These are phyloP conservation scores for Mycena polygramma DNA, from an alignment of 768 basidiomycete species.

Conservation along the genomic window DNA sequence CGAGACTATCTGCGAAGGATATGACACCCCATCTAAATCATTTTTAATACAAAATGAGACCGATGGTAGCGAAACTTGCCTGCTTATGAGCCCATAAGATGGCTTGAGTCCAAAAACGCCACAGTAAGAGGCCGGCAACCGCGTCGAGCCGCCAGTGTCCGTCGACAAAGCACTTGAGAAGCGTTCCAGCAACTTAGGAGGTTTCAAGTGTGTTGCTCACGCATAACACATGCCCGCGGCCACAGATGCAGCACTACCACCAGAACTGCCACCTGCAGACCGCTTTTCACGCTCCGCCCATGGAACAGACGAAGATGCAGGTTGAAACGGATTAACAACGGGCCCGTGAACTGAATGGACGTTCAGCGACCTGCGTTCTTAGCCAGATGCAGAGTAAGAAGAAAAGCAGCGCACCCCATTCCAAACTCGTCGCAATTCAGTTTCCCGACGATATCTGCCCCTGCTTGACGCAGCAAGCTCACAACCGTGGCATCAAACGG, in stretches of 20 bases:
- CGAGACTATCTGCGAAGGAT: constrained; percentile 94
- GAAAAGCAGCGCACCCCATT: constrained; percentile 80
- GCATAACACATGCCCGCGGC: constrained; percentile 86
- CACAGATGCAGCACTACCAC: constrained; percentile 95
- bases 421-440: constrained; percentile 98
- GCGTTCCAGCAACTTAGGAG: background rate
- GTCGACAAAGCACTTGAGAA: constrained; percentile 84
- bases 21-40: constrained; percentile 85
- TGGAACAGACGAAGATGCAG: constrained; percentile 38
- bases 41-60: too few relatives aligned
- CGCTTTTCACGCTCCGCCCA: constrained; percentile 56
- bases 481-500: constrained; percentile 94
- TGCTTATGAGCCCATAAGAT: constrained; percentile 91
- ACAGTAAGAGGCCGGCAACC: constrained; percentile 95
- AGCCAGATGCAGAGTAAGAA: constrained; percentile 5
- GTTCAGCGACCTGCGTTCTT: constrained; percentile 76
- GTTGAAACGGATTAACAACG: constrained; percentile 80
- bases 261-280: constrained; percentile 93
- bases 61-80: constrained; percentile 57
- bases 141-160: constrained; percentile 95
- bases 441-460: constrained; percentile 86
- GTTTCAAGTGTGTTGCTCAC: constrained; percentile 60
- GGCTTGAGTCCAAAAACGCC: constrained; percentile 95
- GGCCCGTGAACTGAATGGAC: constrained; percentile 80
- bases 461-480: constrained; percentile 65